Conservation (phyloP, 1,139 yeast genomes). For the Lodderomyces jiufengensis region DNA sequence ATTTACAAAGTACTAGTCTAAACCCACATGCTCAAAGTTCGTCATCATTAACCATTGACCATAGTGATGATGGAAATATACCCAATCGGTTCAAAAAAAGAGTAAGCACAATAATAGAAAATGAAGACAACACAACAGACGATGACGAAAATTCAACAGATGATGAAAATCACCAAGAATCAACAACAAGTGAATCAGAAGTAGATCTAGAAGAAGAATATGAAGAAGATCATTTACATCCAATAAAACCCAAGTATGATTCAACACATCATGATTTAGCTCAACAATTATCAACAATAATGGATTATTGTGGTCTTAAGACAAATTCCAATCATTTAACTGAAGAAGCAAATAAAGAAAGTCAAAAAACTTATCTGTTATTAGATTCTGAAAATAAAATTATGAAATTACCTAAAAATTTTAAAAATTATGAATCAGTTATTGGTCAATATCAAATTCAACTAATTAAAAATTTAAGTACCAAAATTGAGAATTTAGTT, state of each 20-base stretch:
- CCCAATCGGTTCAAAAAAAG: conserved; percentile 12
- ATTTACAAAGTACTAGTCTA: too few species aligned
- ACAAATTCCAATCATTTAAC: conserved; percentile 15
- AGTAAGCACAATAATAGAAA: conserved; percentile 23
- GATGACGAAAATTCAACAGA: conserved; percentile 23
- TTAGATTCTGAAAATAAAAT: conserved; percentile 23
- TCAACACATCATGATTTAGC: conserved; percentile 15
- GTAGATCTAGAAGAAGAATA: conserved; percentile 17
- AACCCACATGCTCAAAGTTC: too few species aligned
- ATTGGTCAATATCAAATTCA: conserved; percentile 54
- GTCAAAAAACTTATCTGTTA: conserved; percentile 27
- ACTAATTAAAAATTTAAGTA: conserved; percentile 47
- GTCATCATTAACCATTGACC: too few species aligned
- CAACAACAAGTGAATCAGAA: conserved; percentile 15
- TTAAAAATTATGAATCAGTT: conserved; percentile 38
- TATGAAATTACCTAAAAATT: conserved; percentile 21
- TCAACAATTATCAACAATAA: conserved; percentile 26
- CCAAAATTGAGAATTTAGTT: conserved; percentile 31
- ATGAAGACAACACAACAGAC: conserved; percentile 19
- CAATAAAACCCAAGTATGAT: conserved; percentile 19
- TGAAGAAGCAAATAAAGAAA: conserved; percentile 31
- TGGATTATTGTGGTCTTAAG: conserved; percentile 34
- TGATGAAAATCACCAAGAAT: conserved; percentile 16
- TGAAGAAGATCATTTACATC: conserved; percentile 25
- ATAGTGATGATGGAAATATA: too few species aligned